Base-by-base conservation (phyloP, 1,284 basidiomycete genomes). In the Malassezia arunalokei region DNA sequence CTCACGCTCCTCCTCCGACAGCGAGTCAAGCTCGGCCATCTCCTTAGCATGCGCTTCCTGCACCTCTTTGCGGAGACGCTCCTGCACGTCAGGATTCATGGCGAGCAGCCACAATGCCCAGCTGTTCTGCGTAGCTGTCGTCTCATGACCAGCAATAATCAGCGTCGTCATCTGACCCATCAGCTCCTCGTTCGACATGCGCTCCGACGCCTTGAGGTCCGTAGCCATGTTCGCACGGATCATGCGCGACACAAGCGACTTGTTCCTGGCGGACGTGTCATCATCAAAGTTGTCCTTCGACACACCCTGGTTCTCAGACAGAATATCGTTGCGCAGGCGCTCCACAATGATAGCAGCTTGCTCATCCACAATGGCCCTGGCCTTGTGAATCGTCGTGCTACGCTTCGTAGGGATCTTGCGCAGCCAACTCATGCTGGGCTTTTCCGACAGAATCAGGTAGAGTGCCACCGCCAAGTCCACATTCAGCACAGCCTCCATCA, bases 61-160 rank as follows among this genome's bases (percentile, higher is more conserved):
- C 15, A 56, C 14, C 0, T 58, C 60, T 41, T 60, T 61, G n/a
- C 60, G 62, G 2, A 68, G 56, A 35, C 57, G 62, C 11, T 44
- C 43, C 73, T 89, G 87, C 8, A 82, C 71, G 1, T 75, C 74
- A 0, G 80, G 81, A 64, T 85, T 74, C 56, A 78, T 76, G 0
- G 86, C 81, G 37, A 89, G 78, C 11, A 85, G 77, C 53, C 80
- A 75, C 24, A 89, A 73, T 1, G 82, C 81, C 86, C 86, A 89
- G 0, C 84, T 83, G 43, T 87, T 75, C 8, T 82, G 79, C 28
- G 87, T 79, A 2, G 84, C 84, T 9, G 83, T 84, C 0, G 87
- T 87, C 65, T 89, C 86, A 27, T 85, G 85, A 9, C 86, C 86
- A 12, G 85, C 86, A n/a, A 80, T 78, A 43, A 87, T 78, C 68